phyloP scores from a whole-genome alignment of 345 rosid genomes.

The Citrus mangshanensis region DNA sequence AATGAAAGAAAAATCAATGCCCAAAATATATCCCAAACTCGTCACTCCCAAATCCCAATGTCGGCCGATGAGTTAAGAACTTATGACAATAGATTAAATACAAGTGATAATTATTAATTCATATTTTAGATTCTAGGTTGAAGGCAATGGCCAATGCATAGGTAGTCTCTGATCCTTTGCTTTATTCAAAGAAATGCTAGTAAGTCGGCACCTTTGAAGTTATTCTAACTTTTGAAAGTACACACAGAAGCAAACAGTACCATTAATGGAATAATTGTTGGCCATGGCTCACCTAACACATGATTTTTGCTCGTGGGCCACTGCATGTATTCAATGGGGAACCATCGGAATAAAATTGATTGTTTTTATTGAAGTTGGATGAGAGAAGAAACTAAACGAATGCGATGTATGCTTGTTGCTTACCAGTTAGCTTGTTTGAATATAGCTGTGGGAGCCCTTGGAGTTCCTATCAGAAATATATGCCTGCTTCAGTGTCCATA shows the following conservation, averaged over 20 bases:
- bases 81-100: too few relatives aligned
- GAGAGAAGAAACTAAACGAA: background rate
- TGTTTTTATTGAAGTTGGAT: background rate
- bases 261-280: background rate
- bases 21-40: too few relatives aligned
- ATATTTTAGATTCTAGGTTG: background rate
- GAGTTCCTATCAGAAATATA: background rate
- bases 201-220: background rate
- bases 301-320: slow-evolving; percentile 10
- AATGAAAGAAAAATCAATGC: too few relatives aligned
- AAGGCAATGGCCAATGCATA: background rate
- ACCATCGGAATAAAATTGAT: background rate
- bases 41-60: too few relatives aligned
- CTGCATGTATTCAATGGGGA: background rate
- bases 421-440: background rate
- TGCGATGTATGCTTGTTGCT: background rate
- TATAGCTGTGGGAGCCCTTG: background rate
- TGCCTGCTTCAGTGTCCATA: background rate
- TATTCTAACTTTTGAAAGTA: background rate
- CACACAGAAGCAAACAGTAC: background rate
- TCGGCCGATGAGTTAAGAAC: too few relatives aligned
- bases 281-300: background rate
- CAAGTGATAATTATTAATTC: too few relatives aligned
- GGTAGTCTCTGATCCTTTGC: background rate
- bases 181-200: background rate